Conservation (phyloP, 306 rosid species). For the Lathyrus oleraceus region DNA sequence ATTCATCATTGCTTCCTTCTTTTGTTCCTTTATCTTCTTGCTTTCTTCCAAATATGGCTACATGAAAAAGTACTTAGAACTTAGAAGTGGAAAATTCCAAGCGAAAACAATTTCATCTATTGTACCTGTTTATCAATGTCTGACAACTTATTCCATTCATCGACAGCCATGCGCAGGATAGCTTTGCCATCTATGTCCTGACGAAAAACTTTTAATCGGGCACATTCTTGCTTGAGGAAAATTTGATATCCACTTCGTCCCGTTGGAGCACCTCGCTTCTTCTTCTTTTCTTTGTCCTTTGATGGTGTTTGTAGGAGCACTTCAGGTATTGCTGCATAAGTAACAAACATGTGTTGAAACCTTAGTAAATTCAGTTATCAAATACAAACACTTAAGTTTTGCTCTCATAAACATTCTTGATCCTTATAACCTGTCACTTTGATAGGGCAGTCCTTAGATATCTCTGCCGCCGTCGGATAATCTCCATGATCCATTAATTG, state of each 20-base stretch:
- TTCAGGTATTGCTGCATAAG: not conserved
- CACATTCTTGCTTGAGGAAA: slow-evolving; percentile 50
- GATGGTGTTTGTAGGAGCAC: slow-evolving; percentile 20
- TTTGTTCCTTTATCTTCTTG: slow-evolving; percentile 37
- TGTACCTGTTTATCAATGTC: slow-evolving; percentile 42
- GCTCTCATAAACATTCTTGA: not conserved
- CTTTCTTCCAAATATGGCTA: slow-evolving; percentile 47
- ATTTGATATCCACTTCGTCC: slow-evolving; percentile 42
- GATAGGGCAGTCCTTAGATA: slow-evolving; percentile 9
- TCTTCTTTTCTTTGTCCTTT: slow-evolving; percentile 34
- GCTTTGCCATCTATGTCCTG: not conserved
- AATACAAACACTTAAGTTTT: not conserved
- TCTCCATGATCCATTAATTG: slow-evolving; percentile 16
- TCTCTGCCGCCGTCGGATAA: slow-evolving; percentile 5
- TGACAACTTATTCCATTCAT: slow-evolving; percentile 45
- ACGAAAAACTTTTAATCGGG: slow-evolving; percentile 33
- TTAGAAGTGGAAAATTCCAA: not conserved
- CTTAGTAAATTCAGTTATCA: not conserved
- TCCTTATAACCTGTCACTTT: slow-evolving; percentile 36
- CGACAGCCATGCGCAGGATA: slow-evolving; percentile 30
- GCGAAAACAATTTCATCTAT: not conserved
- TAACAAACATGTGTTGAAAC: not conserved
- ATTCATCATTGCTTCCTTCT: slow-evolving; percentile 25
- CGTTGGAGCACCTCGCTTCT: slow-evolving; percentile 6
- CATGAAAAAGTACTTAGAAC: slow-evolving; percentile 13